These are phyloP conservation scores for Trichoderma erinaceum DNA, from an alignment of 495 filamentous ascomycete genomes.

Conservation along the genomic window DNA sequence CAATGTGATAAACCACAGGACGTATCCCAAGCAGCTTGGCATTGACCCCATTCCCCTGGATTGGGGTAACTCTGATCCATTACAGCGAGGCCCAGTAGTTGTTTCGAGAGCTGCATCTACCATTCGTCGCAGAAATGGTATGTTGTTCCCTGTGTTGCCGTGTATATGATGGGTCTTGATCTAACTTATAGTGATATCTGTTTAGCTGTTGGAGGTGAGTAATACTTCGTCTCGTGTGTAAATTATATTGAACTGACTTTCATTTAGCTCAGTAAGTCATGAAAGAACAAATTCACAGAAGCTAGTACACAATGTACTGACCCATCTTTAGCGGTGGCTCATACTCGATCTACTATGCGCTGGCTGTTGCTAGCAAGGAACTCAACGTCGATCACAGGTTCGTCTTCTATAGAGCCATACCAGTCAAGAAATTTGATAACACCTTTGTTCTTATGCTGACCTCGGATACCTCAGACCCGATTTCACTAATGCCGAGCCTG, in stretches of 20 bases:
- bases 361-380: constrained; percentile 87
- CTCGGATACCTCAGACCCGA: constrained; percentile 50
- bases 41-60: constrained; percentile 84
- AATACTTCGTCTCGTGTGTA: not conserved
- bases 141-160: constrained; percentile 25
- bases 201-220: constrained; percentile 46
- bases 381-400: constrained; percentile 71
- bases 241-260: constrained; percentile 17
- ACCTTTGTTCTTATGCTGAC: not conserved
- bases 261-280: constrained; percentile 52
- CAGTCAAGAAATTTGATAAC: not conserved
- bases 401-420: not conserved
- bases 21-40: constrained; percentile 89
- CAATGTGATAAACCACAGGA: constrained; percentile 49
- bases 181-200: constrained; percentile 18
- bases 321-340: constrained; percentile 59
- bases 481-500: constrained; percentile 91
- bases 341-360: constrained; percentile 94
- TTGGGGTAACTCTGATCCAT: constrained; percentile 77
- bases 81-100: constrained; percentile 78
- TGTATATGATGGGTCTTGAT: not conserved
- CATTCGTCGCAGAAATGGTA: constrained; percentile 80
- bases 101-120: constrained; percentile 72
- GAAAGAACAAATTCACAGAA: too few relatives aligned
- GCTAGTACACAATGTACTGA: not conserved